Percentiles rank a stretch among this genome's conserved stretches.
phyloP scores from a whole-genome alignment of 2,329 filamentous ascomycete genomes.

The Aspergillus hortae region DNA sequence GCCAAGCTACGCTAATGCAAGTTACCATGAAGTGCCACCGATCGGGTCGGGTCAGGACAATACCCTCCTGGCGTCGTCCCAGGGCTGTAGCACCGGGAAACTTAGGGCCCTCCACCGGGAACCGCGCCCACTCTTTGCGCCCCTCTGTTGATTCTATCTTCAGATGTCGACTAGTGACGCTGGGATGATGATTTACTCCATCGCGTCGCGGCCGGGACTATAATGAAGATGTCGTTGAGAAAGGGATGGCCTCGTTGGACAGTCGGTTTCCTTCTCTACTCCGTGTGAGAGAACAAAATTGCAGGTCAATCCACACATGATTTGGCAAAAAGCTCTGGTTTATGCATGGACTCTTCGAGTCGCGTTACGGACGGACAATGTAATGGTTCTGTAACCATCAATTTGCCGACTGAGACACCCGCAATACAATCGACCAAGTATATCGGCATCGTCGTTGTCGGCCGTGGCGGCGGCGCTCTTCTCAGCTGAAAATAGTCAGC shows the following conservation, averaged over 20 bases:
- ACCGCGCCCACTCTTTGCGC: slow-evolving; percentile 2
- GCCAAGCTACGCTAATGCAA: slow-evolving; percentile 36
- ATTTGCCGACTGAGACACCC: background rate
- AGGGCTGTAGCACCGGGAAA: slow-evolving; percentile 36
- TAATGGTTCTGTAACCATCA: background rate
- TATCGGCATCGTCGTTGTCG: background rate
- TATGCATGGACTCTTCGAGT: no score
- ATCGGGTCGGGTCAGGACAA: slow-evolving; percentile 13
- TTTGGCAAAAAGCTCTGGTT: no score
- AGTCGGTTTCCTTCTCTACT: no score
- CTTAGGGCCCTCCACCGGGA: slow-evolving; percentile 23
- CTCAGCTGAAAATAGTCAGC: slow-evolving; percentile 6
- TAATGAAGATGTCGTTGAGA: no score
- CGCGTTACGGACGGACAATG: no score
- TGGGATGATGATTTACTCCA: background rate
- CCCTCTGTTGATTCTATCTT: background rate
- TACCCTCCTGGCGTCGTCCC: slow-evolving; percentile 22
- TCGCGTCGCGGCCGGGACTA: background rate
- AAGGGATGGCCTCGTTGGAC: no score
- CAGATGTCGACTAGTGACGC: background rate
- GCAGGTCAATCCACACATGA: no score
- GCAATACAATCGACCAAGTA: background rate
- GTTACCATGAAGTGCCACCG: slow-evolving; percentile 27
- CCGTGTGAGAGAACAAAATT: no score
- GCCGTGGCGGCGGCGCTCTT: background rate